Percentiles rank a stretch among this genome's conserved stretches.
phyloP scores from a whole-genome alignment of 176 grass and related monocot genomes.

The Oryza meridionalis region DNA sequence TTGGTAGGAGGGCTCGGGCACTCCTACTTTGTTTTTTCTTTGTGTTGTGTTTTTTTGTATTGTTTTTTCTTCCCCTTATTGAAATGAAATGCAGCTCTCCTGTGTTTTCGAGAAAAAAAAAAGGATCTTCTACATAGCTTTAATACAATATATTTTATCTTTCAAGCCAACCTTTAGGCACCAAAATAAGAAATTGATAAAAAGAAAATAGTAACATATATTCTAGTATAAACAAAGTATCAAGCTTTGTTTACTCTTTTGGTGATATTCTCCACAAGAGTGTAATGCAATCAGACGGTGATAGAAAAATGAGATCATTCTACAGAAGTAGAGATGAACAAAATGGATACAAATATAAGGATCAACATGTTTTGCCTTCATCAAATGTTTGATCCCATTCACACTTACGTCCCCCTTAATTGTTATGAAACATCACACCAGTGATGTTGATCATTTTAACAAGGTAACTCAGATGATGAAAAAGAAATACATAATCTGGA shows the following conservation, averaged over 20 bases:
- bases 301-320: background rate
- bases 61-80: no score
- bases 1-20: no score
- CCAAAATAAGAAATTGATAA: background rate
- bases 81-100: no score
- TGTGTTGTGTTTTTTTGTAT: no score
- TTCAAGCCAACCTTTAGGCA: background rate
- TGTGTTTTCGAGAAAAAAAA: no score
- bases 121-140: background rate
- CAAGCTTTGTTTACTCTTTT: constrained; percentile 10
- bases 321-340: background rate
- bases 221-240: background rate
- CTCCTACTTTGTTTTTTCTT: no score
- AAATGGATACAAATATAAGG: background rate
- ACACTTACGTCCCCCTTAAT: background rate
- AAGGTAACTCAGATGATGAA: constrained; percentile 21
- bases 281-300: constrained; percentile 3
- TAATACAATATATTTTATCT: background rate
- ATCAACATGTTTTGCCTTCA: background rate
- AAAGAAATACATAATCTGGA: constrained; percentile 19
- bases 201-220: background rate
- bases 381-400: background rate
- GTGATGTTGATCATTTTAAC: constrained; percentile 21
- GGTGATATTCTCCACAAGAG: background rate
- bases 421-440: constrained; percentile 4